phyloP scores from a whole-genome alignment of 495 filamentous ascomycete species.

The Entonaema liquescens region DNA sequence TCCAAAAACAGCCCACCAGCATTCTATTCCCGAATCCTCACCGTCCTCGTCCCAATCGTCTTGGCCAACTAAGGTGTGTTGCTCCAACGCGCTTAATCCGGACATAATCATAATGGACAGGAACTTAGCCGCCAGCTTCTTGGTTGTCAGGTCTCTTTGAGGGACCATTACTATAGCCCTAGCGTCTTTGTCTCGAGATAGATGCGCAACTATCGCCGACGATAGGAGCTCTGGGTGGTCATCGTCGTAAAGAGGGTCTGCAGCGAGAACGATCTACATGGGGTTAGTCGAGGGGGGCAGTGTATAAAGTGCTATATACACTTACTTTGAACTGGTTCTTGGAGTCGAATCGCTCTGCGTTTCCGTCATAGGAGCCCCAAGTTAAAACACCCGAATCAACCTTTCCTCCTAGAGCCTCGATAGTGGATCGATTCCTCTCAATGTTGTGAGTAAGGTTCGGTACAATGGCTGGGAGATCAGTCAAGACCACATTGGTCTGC shows the following conservation, averaged over 20 bases:
- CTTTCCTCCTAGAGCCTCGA: constrained; percentile 49
- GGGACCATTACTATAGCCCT: constrained; percentile 58
- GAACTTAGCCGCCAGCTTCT: constrained; percentile 44
- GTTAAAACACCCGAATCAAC: constrained; percentile 50
- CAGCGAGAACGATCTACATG: constrained; percentile 53
- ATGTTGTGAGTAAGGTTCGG: constrained; percentile 55
- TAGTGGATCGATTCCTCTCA: constrained; percentile 45
- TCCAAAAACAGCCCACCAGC: constrained; percentile 58
- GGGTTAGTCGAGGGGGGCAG: constrained; percentile 17
- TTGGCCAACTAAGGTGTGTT: constrained; percentile 50
- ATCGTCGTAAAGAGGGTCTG: constrained; percentile 59
- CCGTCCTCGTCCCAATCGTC: constrained; percentile 59
- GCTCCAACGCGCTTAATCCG: constrained; percentile 45
- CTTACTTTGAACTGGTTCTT: constrained; percentile 52
- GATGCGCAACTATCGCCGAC: constrained; percentile 52
- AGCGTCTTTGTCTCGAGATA: constrained; percentile 45
- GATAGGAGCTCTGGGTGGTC: constrained; percentile 56
- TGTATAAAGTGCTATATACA: neutral
- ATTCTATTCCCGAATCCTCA: constrained; percentile 47
- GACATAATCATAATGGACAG: constrained; percentile 37
- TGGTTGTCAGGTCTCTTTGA: constrained; percentile 52
- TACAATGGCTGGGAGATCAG: constrained; percentile 56
- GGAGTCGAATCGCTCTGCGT: constrained; percentile 45
- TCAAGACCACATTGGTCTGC: constrained; percentile 54
- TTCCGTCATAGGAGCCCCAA: constrained; percentile 53